These are phyloP conservation scores for Scleromitrula shiraiana DNA, from an alignment of 2,329 filamentous ascomycete genomes.

Conservation along the genomic window DNA sequence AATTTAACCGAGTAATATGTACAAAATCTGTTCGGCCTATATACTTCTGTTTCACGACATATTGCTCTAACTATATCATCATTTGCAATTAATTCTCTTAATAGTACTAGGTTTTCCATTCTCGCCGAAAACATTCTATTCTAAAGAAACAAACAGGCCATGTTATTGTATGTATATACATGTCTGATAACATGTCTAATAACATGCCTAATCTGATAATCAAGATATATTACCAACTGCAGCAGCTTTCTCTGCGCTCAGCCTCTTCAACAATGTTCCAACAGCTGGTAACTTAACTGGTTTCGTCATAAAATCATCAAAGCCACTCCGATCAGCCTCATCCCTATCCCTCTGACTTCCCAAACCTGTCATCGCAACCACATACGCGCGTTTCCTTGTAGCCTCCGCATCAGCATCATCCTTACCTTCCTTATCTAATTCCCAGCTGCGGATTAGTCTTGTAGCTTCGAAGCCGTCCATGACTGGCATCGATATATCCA, in stretches of 20 bases:
- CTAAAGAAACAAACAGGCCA: too few species aligned
- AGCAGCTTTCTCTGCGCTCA: slow-evolving; percentile 13
- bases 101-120: too few species aligned
- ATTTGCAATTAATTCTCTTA: too few species aligned
- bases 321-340: slow-evolving; percentile 42
- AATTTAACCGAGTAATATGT: too few species aligned
- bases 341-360: slow-evolving; percentile 39
- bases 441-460: slow-evolving; percentile 34
- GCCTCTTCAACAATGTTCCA: slow-evolving; percentile 14
- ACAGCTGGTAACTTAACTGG: slow-evolving; percentile 32
- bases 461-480: slow-evolving; percentile 43
- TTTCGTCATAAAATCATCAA: slow-evolving; percentile 48
- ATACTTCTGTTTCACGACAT: too few species aligned
- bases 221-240: too few species aligned
- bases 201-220: too few species aligned
- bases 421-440: background rate
- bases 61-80: too few species aligned
- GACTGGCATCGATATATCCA: slow-evolving; percentile 48
- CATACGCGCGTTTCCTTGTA: slow-evolving; percentile 28
- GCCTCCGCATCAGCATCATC: background rate
- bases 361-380: slow-evolving; percentile 45
- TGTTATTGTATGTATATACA: too few species aligned
- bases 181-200: too few species aligned
- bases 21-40: too few species aligned
- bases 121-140: too few species aligned